Evolutionary conservation across 768 basidiomycete genomes (phyloP).

Genomic region (Pleurotus eryngii): DNA sequence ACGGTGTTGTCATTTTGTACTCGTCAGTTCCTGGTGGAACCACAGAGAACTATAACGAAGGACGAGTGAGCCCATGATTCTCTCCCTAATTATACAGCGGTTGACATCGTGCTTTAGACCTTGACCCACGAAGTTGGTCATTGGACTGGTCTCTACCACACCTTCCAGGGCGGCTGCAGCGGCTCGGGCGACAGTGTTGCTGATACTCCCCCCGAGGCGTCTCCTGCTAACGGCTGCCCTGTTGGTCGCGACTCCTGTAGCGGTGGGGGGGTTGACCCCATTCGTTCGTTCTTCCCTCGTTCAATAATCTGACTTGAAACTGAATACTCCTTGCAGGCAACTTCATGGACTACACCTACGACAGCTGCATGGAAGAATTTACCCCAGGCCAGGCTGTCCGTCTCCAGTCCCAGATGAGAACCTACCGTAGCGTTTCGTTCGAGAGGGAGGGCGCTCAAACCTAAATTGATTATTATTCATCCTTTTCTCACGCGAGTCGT

Average conservation of each 20-base stretch:
- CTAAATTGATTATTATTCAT: background rate
- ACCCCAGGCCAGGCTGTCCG: constrained; percentile 43
- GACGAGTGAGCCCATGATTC: constrained; percentile 23
- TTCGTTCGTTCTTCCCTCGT: constrained; percentile 18
- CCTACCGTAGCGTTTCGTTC: constrained; percentile 36
- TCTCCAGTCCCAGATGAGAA: constrained; percentile 36
- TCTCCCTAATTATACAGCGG: constrained; percentile 15
- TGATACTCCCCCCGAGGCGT: constrained; percentile 46
- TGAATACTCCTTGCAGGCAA: background rate
- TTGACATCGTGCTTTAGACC: constrained; percentile 28
- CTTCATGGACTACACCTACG: constrained; percentile 21
- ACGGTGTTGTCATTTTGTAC: constrained; percentile 44
- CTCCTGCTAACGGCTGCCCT: constrained; percentile 41
- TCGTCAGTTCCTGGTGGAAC: constrained; percentile 43
- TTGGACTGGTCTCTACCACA: constrained; percentile 59
- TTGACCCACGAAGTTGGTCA: constrained; percentile 59
- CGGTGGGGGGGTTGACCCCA: constrained; percentile 40
- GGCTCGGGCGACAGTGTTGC: constrained; percentile 38
- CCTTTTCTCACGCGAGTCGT: no score
- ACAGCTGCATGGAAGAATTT: constrained; percentile 49
- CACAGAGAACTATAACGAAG: constrained; percentile 37
- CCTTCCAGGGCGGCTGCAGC: constrained; percentile 51
- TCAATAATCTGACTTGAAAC: background rate
- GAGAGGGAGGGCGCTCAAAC: background rate
- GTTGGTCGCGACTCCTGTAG: constrained; percentile 33